phyloP scores from a whole-genome alignment of 345 rosid genomes.

The Linum tenue region DNA sequence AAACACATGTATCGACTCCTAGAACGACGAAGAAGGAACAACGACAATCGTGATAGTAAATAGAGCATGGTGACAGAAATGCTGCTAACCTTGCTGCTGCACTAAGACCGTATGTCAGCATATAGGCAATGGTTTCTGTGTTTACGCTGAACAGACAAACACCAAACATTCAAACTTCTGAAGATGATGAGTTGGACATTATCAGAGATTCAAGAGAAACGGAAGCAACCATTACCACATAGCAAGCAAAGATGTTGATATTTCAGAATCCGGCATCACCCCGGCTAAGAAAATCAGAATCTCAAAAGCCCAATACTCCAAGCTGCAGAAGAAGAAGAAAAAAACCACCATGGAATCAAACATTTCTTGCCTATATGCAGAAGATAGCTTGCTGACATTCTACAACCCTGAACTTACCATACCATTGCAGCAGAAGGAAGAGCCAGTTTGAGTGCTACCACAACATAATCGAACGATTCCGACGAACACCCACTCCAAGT shows the following conservation, averaged over 20 bases:
- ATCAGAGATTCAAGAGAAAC: not conserved
- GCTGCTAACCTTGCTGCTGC: not conserved
- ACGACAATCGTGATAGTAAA: not conserved
- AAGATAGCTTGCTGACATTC: not conserved
- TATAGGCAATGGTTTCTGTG: slow-evolving; percentile 51
- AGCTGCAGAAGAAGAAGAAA: slow-evolving; percentile 19
- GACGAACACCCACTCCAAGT: slow-evolving; percentile 58
- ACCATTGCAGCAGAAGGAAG: slow-evolving; percentile 72
- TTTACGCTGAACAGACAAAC: slow-evolving; percentile 32
- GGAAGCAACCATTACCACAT: slow-evolving; percentile 37
- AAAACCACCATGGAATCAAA: not conserved
- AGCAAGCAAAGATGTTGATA: slow-evolving; percentile 54
- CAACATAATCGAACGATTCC: slow-evolving; percentile 28
- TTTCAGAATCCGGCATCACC: slow-evolving; percentile 48
- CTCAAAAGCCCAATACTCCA: slow-evolving; percentile 84
- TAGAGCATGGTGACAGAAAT: not conserved
- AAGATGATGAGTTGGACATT: not conserved
- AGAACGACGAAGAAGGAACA: not conserved
- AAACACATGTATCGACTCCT: not conserved
- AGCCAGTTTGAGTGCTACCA: slow-evolving; percentile 36
- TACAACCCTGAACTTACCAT: slow-evolving; percentile 42
- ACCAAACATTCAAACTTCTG: not conserved
- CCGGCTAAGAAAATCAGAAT: slow-evolving; percentile 69
- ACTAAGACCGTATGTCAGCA: slow-evolving; percentile 54
- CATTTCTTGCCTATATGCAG: not conserved